Base-by-base conservation (phyloP, 169 alveolate species). In the Eimeria maxima region DNA sequence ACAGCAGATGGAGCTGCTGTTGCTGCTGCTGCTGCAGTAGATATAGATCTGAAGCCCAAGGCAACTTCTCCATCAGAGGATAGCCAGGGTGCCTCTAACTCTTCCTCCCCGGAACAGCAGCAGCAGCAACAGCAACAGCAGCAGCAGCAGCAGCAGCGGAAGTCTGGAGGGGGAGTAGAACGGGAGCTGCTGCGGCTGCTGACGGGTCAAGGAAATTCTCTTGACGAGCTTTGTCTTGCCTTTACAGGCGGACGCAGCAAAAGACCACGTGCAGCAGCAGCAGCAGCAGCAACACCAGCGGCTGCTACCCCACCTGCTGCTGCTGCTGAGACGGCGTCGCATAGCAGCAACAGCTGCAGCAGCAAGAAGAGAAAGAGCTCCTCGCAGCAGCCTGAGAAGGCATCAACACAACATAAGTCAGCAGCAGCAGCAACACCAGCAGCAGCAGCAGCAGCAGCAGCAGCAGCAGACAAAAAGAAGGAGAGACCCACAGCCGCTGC, bases 161-260 rank as follows among this genome's bases (percentile, higher is more conserved):
- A 73, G 42, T 27, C 24, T 8, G 84, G 50, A 24, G 84, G 84
- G 50, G 84, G 84, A 10, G 33, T 44, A 27, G 53, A 73, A 45
- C 57, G 94, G 11, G 94, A 87, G 65, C 65, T 87, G 83, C 60
- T 65, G 67, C n/a, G 47, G 47, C 94, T 87, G 22, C 60, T 87
- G 20, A 55, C 84, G 20, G 94, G 94, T 1, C 45, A 69, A 16
- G 94, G 94, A 13, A 87, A 87, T 38, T 87, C 94, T 27, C 44
- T 87, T 27, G 60, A 60, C 45, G 94, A 87, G 27, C 83, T 87
- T 16, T 87, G 94, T 65, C 33, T 87, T n/a, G 81, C 94, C 29
- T 87, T 84, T 53, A 53, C 27, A 4, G 65, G 33, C n/a, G 44
- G 27, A 50, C 76, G 89, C 67, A 78, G 33, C 60, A 38, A 78